These are phyloP conservation scores for Cyberlindnera subsufficiens DNA, from an alignment of 805 yeast genomes.

Conservation along the genomic window DNA sequence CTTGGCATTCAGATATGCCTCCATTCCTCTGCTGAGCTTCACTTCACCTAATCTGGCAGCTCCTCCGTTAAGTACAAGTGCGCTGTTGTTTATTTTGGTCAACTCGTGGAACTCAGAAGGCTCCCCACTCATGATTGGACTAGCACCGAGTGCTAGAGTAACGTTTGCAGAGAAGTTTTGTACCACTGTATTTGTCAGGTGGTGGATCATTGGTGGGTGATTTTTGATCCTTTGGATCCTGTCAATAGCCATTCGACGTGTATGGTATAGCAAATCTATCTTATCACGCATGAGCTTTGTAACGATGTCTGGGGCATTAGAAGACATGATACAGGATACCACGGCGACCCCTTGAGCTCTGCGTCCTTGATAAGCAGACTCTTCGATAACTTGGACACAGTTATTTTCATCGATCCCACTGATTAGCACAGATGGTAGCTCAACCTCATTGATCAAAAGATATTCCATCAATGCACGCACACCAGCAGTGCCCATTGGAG, in stretches of 20 bases:
- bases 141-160: constrained; percentile 74
- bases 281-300: constrained; percentile 32
- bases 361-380: constrained; percentile 38
- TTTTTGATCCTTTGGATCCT: constrained; percentile 21
- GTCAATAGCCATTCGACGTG: not conserved
- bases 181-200: constrained; percentile 82
- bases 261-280: constrained; percentile 18
- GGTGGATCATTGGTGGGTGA: constrained; percentile 67
- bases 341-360: constrained; percentile 76
- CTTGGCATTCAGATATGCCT: constrained; percentile 48
- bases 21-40: constrained; percentile 45
- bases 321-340: constrained; percentile 81
- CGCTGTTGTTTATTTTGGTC: constrained; percentile 45
- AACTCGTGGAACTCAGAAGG: constrained; percentile 62
- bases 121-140: constrained; percentile 85
- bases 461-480: constrained; percentile 46
- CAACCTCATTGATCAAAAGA: constrained; percentile 30
- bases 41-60: constrained; percentile 41
- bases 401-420: constrained; percentile 73
- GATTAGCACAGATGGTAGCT: constrained; percentile 64
- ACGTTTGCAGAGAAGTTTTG: constrained; percentile 85
- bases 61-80: constrained; percentile 73
- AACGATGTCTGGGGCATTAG: constrained; percentile 44
- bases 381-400: constrained; percentile 44
- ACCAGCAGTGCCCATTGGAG: constrained; percentile 69